A percentile compares a stretch with the other conserved stretches of the same genome.
phyloP scores from a whole-genome alignment of 805 yeast species.

The Metschnikowia colocasiae region DNA sequence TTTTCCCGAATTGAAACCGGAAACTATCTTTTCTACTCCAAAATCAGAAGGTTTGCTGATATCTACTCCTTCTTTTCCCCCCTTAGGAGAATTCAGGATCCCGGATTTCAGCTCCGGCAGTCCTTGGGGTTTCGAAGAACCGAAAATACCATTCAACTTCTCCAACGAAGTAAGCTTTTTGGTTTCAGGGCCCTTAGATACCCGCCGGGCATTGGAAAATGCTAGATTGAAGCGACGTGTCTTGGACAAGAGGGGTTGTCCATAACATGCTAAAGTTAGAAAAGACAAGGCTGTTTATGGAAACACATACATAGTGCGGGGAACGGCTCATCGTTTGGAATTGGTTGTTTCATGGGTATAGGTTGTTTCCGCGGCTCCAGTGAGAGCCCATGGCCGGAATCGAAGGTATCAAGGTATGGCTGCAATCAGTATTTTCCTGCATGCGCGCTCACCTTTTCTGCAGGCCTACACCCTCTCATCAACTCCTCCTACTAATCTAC shows the following conservation, averaged over 20 bases:
- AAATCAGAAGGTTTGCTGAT: too few relatives aligned
- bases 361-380: background rate
- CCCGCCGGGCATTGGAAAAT: slow-evolving; percentile 1
- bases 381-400: background rate
- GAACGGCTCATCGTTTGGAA: background rate
- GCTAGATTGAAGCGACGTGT: slow-evolving; percentile 2
- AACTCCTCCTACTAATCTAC: background rate
- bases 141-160: background rate
- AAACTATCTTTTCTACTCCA: too few relatives aligned
- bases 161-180: background rate
- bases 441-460: slow-evolving; percentile 1
- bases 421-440: slow-evolving; percentile 1
- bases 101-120: too few relatives aligned
- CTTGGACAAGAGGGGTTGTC: background rate
- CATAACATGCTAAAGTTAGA: slow-evolving; percentile 6
- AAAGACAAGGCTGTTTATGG: background rate
- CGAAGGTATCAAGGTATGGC: background rate
- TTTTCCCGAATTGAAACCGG: too few relatives aligned
- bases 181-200: background rate
- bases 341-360: background rate
- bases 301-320: slow-evolving; percentile 3
- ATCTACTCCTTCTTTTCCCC: too few relatives aligned
- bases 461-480: background rate
- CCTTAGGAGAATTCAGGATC: too few relatives aligned
- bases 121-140: background rate